Percentiles rank a stretch among this genome's conserved stretches.
These are phyloP conservation scores for Trichoderma polysporum DNA, from an alignment of 2,329 filamentous ascomycete species.

Conservation along the genomic window DNA sequence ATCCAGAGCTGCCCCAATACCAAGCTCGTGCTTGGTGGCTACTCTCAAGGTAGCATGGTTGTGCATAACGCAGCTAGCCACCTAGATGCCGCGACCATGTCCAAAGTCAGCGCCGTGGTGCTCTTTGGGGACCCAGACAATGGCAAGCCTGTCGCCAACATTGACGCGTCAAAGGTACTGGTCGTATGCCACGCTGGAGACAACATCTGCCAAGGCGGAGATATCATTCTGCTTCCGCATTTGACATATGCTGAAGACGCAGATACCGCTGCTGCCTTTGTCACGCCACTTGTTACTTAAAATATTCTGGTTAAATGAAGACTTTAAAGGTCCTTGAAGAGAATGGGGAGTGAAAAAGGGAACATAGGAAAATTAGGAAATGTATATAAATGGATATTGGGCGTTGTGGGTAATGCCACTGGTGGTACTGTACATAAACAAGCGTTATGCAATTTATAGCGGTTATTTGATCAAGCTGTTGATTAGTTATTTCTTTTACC, in stretches of 20 bases:
- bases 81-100: conserved; percentile 27
- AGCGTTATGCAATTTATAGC: neutral
- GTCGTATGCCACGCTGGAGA: conserved; percentile 32
- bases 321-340: neutral
- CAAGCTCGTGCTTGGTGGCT: conserved; percentile 30
- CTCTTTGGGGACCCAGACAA: conserved; percentile 34
- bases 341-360: neutral
- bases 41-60: conserved; percentile 32
- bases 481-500: neutral
- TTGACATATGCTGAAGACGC: conserved; percentile 32
- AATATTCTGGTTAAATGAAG: neutral
- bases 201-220: conserved; percentile 33
- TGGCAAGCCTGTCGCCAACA: conserved; percentile 26
- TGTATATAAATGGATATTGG: neutral
- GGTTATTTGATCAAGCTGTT: neutral
- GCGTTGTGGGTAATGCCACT: neutral
- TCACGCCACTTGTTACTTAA: neutral
- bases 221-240: conserved; percentile 30
- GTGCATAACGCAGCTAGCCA: conserved; percentile 30
- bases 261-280: conserved; percentile 26
- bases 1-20: conserved; percentile 30
- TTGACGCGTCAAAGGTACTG: conserved; percentile 25
- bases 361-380: neutral
- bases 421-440: conserved; percentile 8
- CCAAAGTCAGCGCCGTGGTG: conserved; percentile 32